These are phyloP conservation scores for Fusarium napiforme DNA, from an alignment of 2,329 filamentous ascomycete species.

Conservation along the genomic window DNA sequence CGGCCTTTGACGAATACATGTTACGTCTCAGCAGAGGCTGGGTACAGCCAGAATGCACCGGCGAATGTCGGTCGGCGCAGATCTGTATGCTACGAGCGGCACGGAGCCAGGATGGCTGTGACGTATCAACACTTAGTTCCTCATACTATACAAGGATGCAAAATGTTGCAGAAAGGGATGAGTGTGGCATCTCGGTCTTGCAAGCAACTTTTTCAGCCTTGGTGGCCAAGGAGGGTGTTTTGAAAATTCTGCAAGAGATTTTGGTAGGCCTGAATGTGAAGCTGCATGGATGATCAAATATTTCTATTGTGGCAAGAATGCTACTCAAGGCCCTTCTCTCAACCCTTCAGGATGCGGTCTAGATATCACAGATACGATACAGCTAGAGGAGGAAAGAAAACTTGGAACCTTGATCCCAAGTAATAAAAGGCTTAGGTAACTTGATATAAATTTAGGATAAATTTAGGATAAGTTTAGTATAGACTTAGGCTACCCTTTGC, in stretches of 20 bases:
- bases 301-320: background rate
- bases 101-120: constrained; percentile 64
- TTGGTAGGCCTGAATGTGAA: constrained; percentile 8
- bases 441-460: no score
- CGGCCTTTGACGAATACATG: constrained; percentile 59
- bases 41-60: constrained; percentile 54
- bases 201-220: constrained; percentile 44
- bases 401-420: no score
- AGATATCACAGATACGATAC: background rate
- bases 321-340: background rate
- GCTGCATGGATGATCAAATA: constrained; percentile 8
- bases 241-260: constrained; percentile 40
- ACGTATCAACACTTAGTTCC: constrained; percentile 49
- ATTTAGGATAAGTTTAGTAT: no score
- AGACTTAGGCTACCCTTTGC: no score
- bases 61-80: constrained; percentile 56
- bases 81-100: constrained; percentile 65
- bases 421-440: no score
- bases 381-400: no score
- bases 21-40: constrained; percentile 61
- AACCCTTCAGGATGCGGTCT: background rate
- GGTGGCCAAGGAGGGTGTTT: constrained; percentile 37
- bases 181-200: constrained; percentile 47
- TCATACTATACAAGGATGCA: constrained; percentile 47
- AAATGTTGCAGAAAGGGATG: constrained; percentile 36